phyloP scores from a whole-genome alignment of 129 eudicot species.

The Artemisia tridentata region DNA sequence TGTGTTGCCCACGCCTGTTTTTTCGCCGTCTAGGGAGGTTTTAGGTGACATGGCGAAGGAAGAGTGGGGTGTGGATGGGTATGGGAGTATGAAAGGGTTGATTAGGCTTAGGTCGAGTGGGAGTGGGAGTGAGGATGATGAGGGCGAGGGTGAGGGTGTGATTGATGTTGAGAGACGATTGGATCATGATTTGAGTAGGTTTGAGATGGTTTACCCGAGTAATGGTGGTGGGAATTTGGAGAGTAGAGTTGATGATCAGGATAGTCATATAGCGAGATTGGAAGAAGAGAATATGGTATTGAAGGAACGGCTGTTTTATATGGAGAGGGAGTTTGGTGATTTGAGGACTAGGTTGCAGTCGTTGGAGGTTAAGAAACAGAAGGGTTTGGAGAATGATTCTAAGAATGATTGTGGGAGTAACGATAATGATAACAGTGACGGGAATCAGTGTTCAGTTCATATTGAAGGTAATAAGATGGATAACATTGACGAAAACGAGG shows the following conservation, averaged over 20 bases:
- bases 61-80: constrained; percentile 97
- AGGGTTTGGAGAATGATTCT: constrained; percentile 58
- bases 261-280: constrained; percentile 66
- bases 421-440: constrained; percentile 35
- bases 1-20: constrained; percentile 77
- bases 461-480: not conserved
- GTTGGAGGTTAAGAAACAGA: constrained; percentile 56
- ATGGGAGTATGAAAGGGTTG: constrained; percentile 89
- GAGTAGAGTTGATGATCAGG: constrained; percentile 91
- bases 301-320: constrained; percentile 69
- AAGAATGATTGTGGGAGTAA: constrained; percentile 62
- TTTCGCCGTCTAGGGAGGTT: constrained; percentile 78
- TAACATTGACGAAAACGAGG: not conserved
- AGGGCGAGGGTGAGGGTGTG: constrained; percentile 69
- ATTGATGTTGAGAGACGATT: constrained; percentile 86
- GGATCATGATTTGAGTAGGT: constrained; percentile 84
- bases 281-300: constrained; percentile 79
- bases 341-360: constrained; percentile 61
- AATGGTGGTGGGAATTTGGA: constrained; percentile 56
- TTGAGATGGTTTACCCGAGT: constrained; percentile 78
- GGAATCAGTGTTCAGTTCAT: constrained; percentile 1
- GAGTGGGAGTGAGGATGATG: constrained; percentile 41
- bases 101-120: constrained; percentile 61
- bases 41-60: constrained; percentile 90
- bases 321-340: constrained; percentile 82